These are phyloP conservation scores for Plantago coronopus DNA, from an alignment of 305 asterid species.

Conservation along the genomic window DNA sequence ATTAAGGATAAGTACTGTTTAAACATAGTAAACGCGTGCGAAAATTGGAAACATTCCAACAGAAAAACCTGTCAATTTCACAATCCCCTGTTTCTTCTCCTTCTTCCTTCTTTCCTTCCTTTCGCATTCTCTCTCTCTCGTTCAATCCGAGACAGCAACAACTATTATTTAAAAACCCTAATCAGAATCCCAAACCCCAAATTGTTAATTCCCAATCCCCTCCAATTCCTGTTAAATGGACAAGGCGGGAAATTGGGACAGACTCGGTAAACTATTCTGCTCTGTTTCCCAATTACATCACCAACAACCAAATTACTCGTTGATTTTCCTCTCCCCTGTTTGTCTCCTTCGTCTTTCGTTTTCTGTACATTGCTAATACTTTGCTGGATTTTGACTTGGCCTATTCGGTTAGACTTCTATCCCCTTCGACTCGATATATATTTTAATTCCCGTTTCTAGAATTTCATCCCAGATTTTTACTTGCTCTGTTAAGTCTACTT, in stretches of 20 bases:
- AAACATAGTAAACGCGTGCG: conserved; percentile 20
- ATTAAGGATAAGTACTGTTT: too few relatives aligned
- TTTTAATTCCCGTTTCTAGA: too few relatives aligned
- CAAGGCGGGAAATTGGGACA: too few relatives aligned
- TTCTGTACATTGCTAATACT: conserved; percentile 16
- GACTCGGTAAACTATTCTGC: too few relatives aligned
- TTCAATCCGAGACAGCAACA: neutral
- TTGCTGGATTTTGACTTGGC: conserved; percentile 14
- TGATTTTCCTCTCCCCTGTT: neutral
- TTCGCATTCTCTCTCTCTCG: conserved; percentile 14
- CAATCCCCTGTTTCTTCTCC: neutral
- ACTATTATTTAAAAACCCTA: too few relatives aligned
- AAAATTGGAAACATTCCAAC: conserved; percentile 27
- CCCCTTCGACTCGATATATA: too few relatives aligned
- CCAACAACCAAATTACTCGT: neutral
- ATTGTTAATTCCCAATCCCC: too few relatives aligned
- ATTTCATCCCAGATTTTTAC: too few relatives aligned
- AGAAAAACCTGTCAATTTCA: conserved; percentile 35
- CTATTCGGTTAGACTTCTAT: neutral
- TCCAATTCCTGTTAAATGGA: too few relatives aligned
- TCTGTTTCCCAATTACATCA: neutral
- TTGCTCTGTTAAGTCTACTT: too few relatives aligned
- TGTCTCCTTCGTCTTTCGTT: neutral
- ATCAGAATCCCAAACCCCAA: too few relatives aligned
- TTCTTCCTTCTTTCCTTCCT: conserved; percentile 12